Base-by-base conservation (phyloP, 148 eudicot species). In the Simmondsia chinensis region DNA sequence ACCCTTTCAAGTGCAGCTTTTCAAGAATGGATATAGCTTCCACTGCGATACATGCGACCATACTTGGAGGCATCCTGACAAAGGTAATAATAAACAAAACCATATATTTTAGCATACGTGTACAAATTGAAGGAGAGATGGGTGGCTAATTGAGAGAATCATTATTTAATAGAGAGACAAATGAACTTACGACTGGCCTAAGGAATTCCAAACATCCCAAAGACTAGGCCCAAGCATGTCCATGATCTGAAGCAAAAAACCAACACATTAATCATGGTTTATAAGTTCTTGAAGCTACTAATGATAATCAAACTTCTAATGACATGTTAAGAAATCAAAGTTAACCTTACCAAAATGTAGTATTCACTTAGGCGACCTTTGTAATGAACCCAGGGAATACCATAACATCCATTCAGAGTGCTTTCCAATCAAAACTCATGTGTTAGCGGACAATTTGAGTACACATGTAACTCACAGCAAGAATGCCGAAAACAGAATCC, bases 211-310 rank as follows among this genome's bases (percentile, higher is more conserved):
- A 20, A 83, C 88, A 64, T 87, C 96, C 96, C 94, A 87, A 31
- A 87, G 75, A 63, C 96, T 87, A 5, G 96, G 96, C 52, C 96
- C 96, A 52, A 87, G 94, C 70, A 87, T 83, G 65, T 87, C 96
- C 96, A 87, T 87, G 45, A 87, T 67, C 96, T 87, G 79, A 55
- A 60, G 56, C 9, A 45, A 20, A 22, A 42, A 20, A 9, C 25
- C 8, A 13, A 43, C 4, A 12, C 15, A n/a, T 6, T 2, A 27
- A 28, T 20, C 8, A 29, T 14, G 9, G 28, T 2, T 14, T 25
- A 8, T 5, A 12, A 45, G 21, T 36, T 36, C 13, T n/a, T n/a
- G n/a, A n/a, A n/a, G n/a, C n/a, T n/a, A n/a, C n/a, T n/a, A n/a
- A n/a, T n/a, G n/a, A n/a, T n/a, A n/a, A n/a, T 35, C 20, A 34